phyloP scores from a whole-genome alignment of 1,139 yeast genomes.

The Yamadazyma spencermartinsiae region DNA sequence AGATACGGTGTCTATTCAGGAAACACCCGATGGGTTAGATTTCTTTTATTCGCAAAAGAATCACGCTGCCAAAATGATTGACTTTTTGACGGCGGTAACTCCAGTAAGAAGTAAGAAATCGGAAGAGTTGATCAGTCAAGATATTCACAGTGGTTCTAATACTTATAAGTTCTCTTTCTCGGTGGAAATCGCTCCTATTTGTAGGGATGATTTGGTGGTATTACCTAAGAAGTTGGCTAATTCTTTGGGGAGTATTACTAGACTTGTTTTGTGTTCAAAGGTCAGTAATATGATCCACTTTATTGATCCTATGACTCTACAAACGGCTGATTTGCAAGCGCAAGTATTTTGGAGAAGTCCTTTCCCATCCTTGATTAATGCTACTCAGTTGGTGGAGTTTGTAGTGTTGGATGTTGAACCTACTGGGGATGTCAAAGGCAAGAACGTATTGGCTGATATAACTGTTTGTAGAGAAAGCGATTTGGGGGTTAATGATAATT shows the following conservation, averaged over 20 bases:
- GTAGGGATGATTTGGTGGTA: slow-evolving; percentile 93
- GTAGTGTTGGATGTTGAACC: slow-evolving; percentile 93
- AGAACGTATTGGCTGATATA: slow-evolving; percentile 82
- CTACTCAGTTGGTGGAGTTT: slow-evolving; percentile 80
- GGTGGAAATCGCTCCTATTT: slow-evolving; percentile 94
- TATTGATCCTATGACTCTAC: slow-evolving; percentile 79
- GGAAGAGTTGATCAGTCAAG: slow-evolving; percentile 88
- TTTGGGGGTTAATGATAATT: slow-evolving; percentile 79
- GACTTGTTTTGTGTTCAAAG: slow-evolving; percentile 82
- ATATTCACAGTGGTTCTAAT: slow-evolving; percentile 87
- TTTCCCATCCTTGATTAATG: slow-evolving; percentile 75
- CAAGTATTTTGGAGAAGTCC: slow-evolving; percentile 86
- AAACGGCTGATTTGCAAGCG: slow-evolving; percentile 75
- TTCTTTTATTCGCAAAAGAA: slow-evolving; percentile 86
- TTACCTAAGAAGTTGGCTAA: slow-evolving; percentile 84
- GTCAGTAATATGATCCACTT: slow-evolving; percentile 82
- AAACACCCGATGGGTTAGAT: slow-evolving; percentile 91
- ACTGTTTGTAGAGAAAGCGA: slow-evolving; percentile 86
- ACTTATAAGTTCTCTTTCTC: slow-evolving; percentile 90
- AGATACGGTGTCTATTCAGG: slow-evolving; percentile 91
- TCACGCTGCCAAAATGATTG: slow-evolving; percentile 92
- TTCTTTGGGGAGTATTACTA: slow-evolving; percentile 79
- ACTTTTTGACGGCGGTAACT: slow-evolving; percentile 80
- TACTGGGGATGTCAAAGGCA: slow-evolving; percentile 80
- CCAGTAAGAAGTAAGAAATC: slow-evolving; percentile 87